A percentile compares a stretch with the other conserved stretches of the same genome.
These are phyloP conservation scores for Erucastrum elatum DNA, from an alignment of 345 rosid genomes.

Conservation along the genomic window DNA sequence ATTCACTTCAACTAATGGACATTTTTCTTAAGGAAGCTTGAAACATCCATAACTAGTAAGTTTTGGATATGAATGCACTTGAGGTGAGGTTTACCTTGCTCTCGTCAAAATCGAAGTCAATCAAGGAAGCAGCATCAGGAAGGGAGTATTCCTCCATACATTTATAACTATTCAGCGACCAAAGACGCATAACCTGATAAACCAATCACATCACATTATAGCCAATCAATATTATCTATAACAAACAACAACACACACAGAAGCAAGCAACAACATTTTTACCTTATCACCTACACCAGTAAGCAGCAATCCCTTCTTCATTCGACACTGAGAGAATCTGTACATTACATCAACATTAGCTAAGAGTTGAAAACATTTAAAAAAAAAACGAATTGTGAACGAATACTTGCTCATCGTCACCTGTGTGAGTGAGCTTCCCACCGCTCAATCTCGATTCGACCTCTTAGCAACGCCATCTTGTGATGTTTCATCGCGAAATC, in stretches of 20 bases:
- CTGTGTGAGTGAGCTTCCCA: slow-evolving; percentile 81
- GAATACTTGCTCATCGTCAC: slow-evolving; percentile 38
- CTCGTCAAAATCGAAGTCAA: slow-evolving; percentile 94
- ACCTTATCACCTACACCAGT: slow-evolving; percentile 98
- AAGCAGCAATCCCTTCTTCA: slow-evolving; percentile 78
- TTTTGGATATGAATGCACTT: neutral
- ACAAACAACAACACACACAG: neutral
- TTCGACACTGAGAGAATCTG: slow-evolving; percentile 80
- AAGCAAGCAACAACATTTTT: neutral
- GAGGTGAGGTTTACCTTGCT: slow-evolving; percentile 65
- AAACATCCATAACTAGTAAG: neutral
- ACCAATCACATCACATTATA: slow-evolving; percentile 10
- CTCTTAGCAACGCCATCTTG: slow-evolving; percentile 46
- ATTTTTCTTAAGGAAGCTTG: neutral
- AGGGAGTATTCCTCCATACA: slow-evolving; percentile 71
- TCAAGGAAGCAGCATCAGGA: slow-evolving; percentile 53
- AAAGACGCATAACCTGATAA: slow-evolving; percentile 81
- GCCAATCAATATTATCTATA: neutral
- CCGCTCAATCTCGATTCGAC: slow-evolving; percentile 57
- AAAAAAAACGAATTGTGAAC: neutral
- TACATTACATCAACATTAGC: slow-evolving; percentile 29
- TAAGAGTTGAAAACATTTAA: neutral
- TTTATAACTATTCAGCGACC: slow-evolving; percentile 71
- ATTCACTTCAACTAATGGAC: neutral
- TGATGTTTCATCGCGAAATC: slow-evolving; percentile 72